Evolutionary conservation across 192 early-diverging fungal genomes (phyloP), one percentile per base, ranked within the genome.

Genomic region (Coemansia sp.): DNA sequence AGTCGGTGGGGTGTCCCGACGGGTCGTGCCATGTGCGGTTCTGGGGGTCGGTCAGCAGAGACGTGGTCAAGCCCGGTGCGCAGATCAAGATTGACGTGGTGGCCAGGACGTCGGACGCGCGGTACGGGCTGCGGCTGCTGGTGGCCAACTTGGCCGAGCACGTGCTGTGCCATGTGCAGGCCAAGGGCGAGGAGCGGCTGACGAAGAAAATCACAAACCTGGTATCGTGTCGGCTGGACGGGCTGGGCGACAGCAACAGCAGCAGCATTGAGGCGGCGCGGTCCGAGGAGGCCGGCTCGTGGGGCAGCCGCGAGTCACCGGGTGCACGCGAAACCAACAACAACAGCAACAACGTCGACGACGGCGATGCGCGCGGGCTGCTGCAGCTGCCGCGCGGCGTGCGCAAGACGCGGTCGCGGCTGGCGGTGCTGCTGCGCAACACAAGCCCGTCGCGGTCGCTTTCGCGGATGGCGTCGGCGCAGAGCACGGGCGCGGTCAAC

Each of bases 1-100:
- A 83, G 68, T 83, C 80, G 39, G 80, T 83, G 14, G 80, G 80
- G 5, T 83, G 80, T 38, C 80, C 80, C 6, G 75, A 83, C 64
- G 80, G 80, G 35, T 72, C 75, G 15, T 83, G 80, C 45, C 80
- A 83, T 22, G 80, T 83, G 36, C 66, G 72, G 20, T 69, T 83
- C 52, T 67, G 68, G 56, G 80, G 80, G 17, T 55, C 72, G 4
- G 33, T 83, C 39, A 74, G 69, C 64, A 51, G 75, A 33, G 80
- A 83, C 51, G 67, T 77, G n/a, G 80, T 77, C 9, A 67, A 63
- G 62, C 80, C 80, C 3, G 80, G 80, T 28, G 64, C 68, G 32
- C 68, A 74, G 43, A 1, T 83, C n/a, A 70, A 67, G 2, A n/a
- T 83, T 8, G 72, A 77, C 32, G 59, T 83, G 20, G 33, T 61